Percentiles rank a stretch among this genome's conserved stretches.
Evolutionary conservation across 2,329 filamentous ascomycete genomes (phyloP).

Genomic region (Amphichorda felina): DNA sequence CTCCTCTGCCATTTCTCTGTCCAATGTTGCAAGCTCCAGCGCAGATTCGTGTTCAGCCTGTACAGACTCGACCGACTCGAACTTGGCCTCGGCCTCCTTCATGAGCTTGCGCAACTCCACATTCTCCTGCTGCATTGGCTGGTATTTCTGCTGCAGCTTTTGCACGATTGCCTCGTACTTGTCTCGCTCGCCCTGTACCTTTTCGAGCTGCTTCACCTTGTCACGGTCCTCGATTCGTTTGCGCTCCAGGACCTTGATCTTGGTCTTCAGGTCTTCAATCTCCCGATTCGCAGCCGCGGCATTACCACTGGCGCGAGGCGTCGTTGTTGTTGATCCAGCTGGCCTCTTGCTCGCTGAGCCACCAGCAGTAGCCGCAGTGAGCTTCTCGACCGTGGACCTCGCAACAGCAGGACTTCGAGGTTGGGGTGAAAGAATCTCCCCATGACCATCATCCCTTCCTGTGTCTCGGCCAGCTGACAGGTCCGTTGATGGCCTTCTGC

Average conservation of each 20-base stretch:
- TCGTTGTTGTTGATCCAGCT: conserved; percentile 11
- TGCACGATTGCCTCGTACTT: conserved; percentile 78
- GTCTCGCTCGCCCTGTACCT: conserved; percentile 63
- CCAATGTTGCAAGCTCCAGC: conserved; percentile 76
- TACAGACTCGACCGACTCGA: conserved; percentile 56
- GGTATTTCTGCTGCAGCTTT: conserved; percentile 81
- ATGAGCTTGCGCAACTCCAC: conserved; percentile 63
- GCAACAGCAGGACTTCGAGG: conserved; percentile 36
- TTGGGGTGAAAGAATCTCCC: conserved; percentile 35
- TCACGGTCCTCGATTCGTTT: conserved; percentile 79
- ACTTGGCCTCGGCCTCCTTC: conserved; percentile 60
- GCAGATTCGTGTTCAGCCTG: conserved; percentile 78
- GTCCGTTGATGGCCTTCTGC: conserved; percentile 31
- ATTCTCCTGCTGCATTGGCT: conserved; percentile 73
- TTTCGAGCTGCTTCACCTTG: conserved; percentile 67
- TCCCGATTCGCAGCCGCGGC: conserved; percentile 50
- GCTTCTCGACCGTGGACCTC: conserved; percentile 39
- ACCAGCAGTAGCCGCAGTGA: conserved; percentile 26
- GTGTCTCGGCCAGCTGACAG: conserved; percentile 30
- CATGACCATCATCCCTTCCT: conserved; percentile 27
- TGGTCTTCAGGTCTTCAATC: conserved; percentile 80
- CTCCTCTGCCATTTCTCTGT: conserved; percentile 95
- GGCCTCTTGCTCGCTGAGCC: conserved; percentile 15
- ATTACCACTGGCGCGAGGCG: conserved; percentile 27
- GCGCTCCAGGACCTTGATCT: conserved; percentile 76